phyloP scores from a whole-genome alignment of 202 grass and related monocot genomes.

The Brachypodium distachyon region DNA sequence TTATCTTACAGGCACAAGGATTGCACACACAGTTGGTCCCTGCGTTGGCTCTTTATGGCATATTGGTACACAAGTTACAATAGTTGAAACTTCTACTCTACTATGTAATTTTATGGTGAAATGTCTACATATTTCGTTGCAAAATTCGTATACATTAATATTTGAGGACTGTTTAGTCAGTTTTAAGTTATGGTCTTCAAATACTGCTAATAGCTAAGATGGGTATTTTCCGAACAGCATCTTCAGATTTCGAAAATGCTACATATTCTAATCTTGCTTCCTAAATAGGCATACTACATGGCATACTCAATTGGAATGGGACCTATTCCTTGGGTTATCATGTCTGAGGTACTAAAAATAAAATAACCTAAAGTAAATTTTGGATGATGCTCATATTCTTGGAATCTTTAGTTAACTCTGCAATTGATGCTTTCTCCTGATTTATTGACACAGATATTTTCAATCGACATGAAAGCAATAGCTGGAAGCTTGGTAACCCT shows the following conservation, averaged over 20 bases:
- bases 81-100: not conserved
- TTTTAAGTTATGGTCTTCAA: not conserved
- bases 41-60: constrained; percentile 55
- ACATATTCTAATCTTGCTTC: constrained; percentile 9
- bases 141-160: no score
- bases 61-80: constrained; percentile 36
- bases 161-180: not conserved
- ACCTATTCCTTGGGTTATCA: constrained; percentile 68
- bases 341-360: constrained; percentile 72
- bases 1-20: constrained; percentile 41
- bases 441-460: constrained; percentile 53
- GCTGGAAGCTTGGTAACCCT: constrained; percentile 53
- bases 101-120: not conserved
- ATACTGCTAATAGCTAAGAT: not conserved
- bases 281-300: constrained; percentile 41
- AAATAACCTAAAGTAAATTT: not conserved
- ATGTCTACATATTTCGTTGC: not conserved
- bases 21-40: constrained; percentile 27
- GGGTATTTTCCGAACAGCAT: not conserved
- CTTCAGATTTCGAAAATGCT: not conserved
- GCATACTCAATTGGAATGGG: constrained; percentile 70
- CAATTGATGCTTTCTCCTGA: not conserved
- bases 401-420: not conserved
- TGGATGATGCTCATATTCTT: not conserved
- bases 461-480: constrained; percentile 63